Conservation (phyloP, 2,329 filamentous ascomycete genomes). For the Exophiala oligosperma region DNA sequence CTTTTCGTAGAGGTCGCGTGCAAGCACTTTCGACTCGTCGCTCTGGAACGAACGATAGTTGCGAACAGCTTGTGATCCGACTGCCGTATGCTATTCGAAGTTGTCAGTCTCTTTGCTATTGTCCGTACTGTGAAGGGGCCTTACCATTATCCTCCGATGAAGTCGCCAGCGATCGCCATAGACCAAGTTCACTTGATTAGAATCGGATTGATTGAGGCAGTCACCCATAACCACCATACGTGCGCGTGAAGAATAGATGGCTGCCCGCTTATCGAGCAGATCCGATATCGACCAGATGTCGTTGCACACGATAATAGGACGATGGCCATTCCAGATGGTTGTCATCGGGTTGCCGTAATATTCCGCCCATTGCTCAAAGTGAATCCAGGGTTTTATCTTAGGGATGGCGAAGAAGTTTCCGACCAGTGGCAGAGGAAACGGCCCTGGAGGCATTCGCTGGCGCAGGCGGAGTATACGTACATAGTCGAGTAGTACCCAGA, state of each 20-base stretch:
- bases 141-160: conserved; percentile 43
- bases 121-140: conserved; percentile 12
- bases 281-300: conserved; percentile 34
- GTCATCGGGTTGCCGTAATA: conserved; percentile 50
- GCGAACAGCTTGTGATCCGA: no score
- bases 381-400: conserved; percentile 57
- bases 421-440: conserved; percentile 54
- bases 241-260: conserved; percentile 33
- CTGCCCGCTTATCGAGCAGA: conserved; percentile 34
- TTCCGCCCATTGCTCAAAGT: conserved; percentile 55
- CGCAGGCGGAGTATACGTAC: conserved; percentile 11
- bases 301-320: conserved; percentile 36
- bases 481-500: background rate
- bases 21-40: conserved; percentile 57
- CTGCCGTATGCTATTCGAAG: no score
- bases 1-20: conserved; percentile 38
- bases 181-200: conserved; percentile 45
- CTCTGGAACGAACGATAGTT: conserved; percentile 48
- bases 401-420: conserved; percentile 58
- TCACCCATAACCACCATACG: conserved; percentile 33
- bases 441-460: conserved; percentile 49
- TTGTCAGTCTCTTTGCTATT: conserved; percentile 21
- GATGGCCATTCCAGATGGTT: conserved; percentile 55
- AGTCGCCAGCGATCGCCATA: conserved; percentile 39
- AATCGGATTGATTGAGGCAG: conserved; percentile 35